Conservation (phyloP, 768 basidiomycete genomes). For the Agrocybe chaxingu region DNA sequence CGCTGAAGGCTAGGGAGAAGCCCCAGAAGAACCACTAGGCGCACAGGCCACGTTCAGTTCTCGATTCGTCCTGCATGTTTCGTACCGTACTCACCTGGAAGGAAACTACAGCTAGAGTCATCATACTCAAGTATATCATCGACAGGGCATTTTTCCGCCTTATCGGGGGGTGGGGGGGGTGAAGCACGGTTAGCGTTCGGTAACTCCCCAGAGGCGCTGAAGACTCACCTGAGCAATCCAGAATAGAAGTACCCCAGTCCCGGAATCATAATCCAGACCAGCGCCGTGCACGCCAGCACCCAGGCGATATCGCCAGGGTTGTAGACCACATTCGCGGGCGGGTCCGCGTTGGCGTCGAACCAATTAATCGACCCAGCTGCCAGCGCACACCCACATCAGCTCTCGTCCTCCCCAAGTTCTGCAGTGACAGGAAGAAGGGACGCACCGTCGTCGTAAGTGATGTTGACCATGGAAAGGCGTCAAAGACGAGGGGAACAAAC, state of each 20-base stretch:
- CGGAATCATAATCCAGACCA: slow-evolving; percentile 83
- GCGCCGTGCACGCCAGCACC: slow-evolving; percentile 67
- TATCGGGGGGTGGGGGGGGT: neutral
- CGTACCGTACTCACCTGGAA: slow-evolving; percentile 59
- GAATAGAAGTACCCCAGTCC: slow-evolving; percentile 87
- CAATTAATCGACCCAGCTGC: no score
- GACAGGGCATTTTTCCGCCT: slow-evolving; percentile 87
- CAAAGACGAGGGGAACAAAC: no score
- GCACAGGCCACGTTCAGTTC: neutral
- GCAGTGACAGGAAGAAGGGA: no score
- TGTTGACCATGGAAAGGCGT: no score
- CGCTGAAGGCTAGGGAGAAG: slow-evolving; percentile 87
- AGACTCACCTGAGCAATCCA: slow-evolving; percentile 54
- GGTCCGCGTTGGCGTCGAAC: no score
- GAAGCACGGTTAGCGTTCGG: neutral
- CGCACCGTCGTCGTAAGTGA: no score
- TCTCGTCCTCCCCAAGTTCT: no score
- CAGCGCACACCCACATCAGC: no score
- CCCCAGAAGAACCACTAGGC: slow-evolving; percentile 97
- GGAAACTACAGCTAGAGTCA: slow-evolving; percentile 68
- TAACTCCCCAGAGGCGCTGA: neutral
- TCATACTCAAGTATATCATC: slow-evolving; percentile 77
- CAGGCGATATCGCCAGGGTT: slow-evolving; percentile 45
- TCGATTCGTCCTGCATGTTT: neutral
- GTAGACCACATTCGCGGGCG: slow-evolving; percentile 21